Base-by-base conservation (phyloP, 2,329 filamentous ascomycete genomes). In the Whalleya microplaca region DNA sequence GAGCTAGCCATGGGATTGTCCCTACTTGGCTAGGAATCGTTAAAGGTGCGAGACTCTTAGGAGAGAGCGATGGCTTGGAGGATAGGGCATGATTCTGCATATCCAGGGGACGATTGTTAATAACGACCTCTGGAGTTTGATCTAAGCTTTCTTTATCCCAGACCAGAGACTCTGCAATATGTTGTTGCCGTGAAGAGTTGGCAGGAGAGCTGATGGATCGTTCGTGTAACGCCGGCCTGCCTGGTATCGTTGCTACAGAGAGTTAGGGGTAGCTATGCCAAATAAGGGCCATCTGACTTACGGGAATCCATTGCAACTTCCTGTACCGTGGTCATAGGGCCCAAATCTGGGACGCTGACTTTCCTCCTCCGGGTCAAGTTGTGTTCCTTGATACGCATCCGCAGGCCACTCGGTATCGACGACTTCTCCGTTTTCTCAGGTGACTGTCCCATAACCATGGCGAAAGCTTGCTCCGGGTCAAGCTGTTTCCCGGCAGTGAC, bases 221-320 rank as follows among this genome's bases (percentile, higher is more conserved):
- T 72, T 88, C 86, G 63, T 88, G 84, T 21, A 88, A 72, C 32
- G 86, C 78, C 53, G 84, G 85, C 6, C 85, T 80, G 41, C 85
- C 86, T 32, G 87, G 87, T 63, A 89, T 87, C 23, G 87, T 89
- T 60, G 87, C 86, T 88, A 62, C 2, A 44, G 41, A 45, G 47
- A n/a, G 65, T 72, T 48, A 68, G 66, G 49, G 48, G 51, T 58
- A 63, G 58, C 27, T 42, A 21, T n/a, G 32, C 21, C 18, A 46
- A 47, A 23, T 43, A 20, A 41, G 21, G 16, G 41, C 21, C 37
- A 37, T n/a, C 45, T 21, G 37, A 77, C 86, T 76, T 77, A 90
- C 87, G 87, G 66, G 87, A 89, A 72, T 90, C 87, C 85, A 89
- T 88, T 49, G 84, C 72, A 47, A 81, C 73, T 67, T 89, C 86